phyloP scores from a whole-genome alignment of 73 alveolate species.

The Durusdinium trenchii region DNA sequence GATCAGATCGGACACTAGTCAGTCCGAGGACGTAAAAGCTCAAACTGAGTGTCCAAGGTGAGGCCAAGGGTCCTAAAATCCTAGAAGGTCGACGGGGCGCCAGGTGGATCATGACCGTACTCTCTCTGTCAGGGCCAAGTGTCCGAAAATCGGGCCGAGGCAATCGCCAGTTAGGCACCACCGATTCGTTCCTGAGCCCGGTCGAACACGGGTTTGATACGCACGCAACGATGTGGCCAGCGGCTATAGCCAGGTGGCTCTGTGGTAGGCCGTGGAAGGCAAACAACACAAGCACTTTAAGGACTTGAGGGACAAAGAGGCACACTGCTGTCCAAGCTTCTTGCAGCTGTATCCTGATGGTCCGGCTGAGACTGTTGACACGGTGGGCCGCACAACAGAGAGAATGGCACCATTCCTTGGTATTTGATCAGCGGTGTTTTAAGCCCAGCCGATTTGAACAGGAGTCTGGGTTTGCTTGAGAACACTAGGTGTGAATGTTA shows the following conservation, averaged over 20 bases:
- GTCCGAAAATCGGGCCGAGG: constrained; percentile 91
- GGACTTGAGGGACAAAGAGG: neutral
- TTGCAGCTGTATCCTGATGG: constrained; percentile 55
- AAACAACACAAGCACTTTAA: neutral
- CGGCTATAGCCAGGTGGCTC: neutral
- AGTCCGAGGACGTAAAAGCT: too few relatives aligned
- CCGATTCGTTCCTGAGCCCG: constrained; percentile 25
- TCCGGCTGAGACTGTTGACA: neutral
- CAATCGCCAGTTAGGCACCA: constrained; percentile 77
- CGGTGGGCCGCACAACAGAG: constrained; percentile 23
- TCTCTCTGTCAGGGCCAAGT: too few relatives aligned
- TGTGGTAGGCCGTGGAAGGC: neutral
- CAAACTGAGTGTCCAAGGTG: too few relatives aligned
- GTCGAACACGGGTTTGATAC: neutral
- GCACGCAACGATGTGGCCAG: neutral
- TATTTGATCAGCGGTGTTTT: too few relatives aligned
- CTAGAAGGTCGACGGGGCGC: too few relatives aligned
- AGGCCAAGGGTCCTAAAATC: too few relatives aligned
- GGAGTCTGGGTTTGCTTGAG: too few relatives aligned
- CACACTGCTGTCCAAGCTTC: neutral
- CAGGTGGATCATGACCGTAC: too few relatives aligned
- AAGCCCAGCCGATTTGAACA: too few relatives aligned
- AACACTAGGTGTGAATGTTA: too few relatives aligned
- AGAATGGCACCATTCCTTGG: constrained; percentile 84
- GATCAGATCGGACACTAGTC: too few relatives aligned